Evolutionary conservation across 2,329 filamentous ascomycete genomes (phyloP).

Genomic region (Xenosphaeropsis pyriputrescens): DNA sequence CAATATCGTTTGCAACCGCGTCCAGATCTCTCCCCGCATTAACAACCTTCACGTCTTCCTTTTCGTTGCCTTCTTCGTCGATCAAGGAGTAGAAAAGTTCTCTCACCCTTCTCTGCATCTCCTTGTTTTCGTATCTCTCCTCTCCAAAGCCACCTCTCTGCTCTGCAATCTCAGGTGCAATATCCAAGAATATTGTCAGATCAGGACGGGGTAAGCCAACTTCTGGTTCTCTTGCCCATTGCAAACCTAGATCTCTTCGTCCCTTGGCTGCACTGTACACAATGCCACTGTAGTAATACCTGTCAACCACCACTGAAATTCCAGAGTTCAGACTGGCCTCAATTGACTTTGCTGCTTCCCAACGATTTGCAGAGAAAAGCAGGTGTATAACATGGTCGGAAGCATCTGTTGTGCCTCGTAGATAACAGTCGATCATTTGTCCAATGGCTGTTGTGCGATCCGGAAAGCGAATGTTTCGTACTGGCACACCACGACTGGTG

Average conservation of each 20-base stretch:
- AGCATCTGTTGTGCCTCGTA: conserved; percentile 41
- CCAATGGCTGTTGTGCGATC: conserved; percentile 55
- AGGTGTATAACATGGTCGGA: conserved; percentile 61
- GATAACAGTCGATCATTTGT: conserved; percentile 52
- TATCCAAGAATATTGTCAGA: conserved; percentile 73
- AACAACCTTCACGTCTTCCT: conserved; percentile 37
- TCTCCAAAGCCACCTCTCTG: conserved; percentile 74
- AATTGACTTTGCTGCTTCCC: conserved; percentile 42
- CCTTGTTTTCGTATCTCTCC: conserved; percentile 76
- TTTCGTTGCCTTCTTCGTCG: conserved; percentile 24
- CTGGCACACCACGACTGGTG: conserved; percentile 29
- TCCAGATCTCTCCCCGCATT: conserved; percentile 38
- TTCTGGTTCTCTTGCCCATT: conserved; percentile 77
- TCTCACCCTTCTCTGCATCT: conserved; percentile 69
- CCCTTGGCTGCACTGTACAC: conserved; percentile 86
- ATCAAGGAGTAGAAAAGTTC: conserved; percentile 52
- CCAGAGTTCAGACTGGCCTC: conserved; percentile 42
- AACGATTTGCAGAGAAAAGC: conserved; percentile 59
- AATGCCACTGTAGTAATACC: conserved; percentile 90
- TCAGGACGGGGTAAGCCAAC: conserved; percentile 79
- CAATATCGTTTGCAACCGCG: conserved; percentile 37
- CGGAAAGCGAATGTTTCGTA: conserved; percentile 53
- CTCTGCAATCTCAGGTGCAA: conserved; percentile 58
- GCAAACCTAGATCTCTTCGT: conserved; percentile 51
- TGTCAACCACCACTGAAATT: conserved; percentile 69